Evolutionary conservation across 2,329 filamentous ascomycete genomes (phyloP).

Genomic region (Blastomyces silverae): DNA sequence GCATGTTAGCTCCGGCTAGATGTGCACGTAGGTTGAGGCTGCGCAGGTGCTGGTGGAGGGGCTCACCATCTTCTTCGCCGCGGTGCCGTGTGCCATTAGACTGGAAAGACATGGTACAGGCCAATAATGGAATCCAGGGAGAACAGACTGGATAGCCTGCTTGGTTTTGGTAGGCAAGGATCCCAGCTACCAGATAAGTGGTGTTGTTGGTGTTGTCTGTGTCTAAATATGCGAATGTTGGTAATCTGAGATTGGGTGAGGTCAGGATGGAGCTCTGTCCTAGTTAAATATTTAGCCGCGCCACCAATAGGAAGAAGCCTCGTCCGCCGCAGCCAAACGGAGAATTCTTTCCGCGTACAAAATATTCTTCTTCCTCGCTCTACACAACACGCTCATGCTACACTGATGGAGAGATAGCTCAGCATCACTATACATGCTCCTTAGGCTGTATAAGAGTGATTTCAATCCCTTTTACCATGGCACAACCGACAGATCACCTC

Average conservation of each 20-base stretch:
- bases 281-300: no score
- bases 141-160: background rate
- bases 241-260: background rate
- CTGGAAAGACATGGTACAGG: constrained; percentile 29
- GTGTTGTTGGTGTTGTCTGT: background rate
- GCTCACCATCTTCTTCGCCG: constrained; percentile 38
- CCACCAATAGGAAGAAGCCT: background rate
- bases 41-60: constrained; percentile 7
- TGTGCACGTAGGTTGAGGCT: constrained; percentile 1
- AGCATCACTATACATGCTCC: background rate
- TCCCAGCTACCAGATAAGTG: background rate
- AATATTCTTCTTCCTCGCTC: background rate
- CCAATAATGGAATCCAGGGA: constrained; percentile 3
- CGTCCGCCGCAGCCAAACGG: background rate
- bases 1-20: constrained; percentile 9
- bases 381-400: background rate
- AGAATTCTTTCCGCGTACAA: no score
- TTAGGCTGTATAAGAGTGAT: background rate
- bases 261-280: background rate
- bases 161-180: no score
- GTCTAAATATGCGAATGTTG: background rate
- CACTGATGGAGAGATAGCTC: background rate
- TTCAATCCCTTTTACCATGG: constrained; percentile 11
- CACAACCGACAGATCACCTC: constrained; percentile 20
- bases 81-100: constrained; percentile 31